phyloP scores from a whole-genome alignment of 1,139 yeast species.

The Sugiyamaella castrensis region DNA sequence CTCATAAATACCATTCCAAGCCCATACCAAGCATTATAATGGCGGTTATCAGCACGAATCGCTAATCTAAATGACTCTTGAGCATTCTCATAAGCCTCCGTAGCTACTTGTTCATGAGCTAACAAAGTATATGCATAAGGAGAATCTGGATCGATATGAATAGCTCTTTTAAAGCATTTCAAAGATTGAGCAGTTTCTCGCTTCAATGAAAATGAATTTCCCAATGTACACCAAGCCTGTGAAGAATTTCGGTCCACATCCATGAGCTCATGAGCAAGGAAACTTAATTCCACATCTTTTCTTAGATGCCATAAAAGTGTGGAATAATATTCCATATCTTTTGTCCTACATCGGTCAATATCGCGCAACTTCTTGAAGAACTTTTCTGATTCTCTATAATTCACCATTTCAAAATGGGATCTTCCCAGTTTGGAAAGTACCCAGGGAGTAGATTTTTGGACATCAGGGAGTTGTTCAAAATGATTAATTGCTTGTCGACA shows the following conservation, averaged over 20 bases:
- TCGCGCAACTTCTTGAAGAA: slow-evolving; percentile 62
- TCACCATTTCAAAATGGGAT: slow-evolving; percentile 81
- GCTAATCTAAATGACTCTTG: slow-evolving; percentile 80
- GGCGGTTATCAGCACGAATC: slow-evolving; percentile 71
- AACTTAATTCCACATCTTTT: slow-evolving; percentile 75
- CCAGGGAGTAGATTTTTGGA: slow-evolving; percentile 78
- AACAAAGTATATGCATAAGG: slow-evolving; percentile 89
- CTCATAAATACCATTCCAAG: slow-evolving; percentile 92
- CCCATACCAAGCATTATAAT: slow-evolving; percentile 94
- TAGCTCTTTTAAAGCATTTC: slow-evolving; percentile 79
- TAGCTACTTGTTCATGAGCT: slow-evolving; percentile 89
- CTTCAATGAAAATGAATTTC: slow-evolving; percentile 79
- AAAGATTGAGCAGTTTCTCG: slow-evolving; percentile 91
- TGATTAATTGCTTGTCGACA: slow-evolving; percentile 76
- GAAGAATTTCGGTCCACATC: slow-evolving; percentile 65
- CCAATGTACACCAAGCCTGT: slow-evolving; percentile 90
- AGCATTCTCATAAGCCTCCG: slow-evolving; percentile 90
- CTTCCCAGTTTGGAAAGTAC: slow-evolving; percentile 77
- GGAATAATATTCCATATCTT: slow-evolving; percentile 89
- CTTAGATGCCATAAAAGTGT: slow-evolving; percentile 92
- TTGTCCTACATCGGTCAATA: slow-evolving; percentile 73
- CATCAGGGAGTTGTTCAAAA: slow-evolving; percentile 48
- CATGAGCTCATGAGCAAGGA: slow-evolving; percentile 75
- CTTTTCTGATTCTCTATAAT: slow-evolving; percentile 71
- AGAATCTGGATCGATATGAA: slow-evolving; percentile 64